Evolutionary conservation across 306 rosid species (phyloP), one percentile per base, ranked within the genome.

Genomic region (Dalbergia oliveri): DNA sequence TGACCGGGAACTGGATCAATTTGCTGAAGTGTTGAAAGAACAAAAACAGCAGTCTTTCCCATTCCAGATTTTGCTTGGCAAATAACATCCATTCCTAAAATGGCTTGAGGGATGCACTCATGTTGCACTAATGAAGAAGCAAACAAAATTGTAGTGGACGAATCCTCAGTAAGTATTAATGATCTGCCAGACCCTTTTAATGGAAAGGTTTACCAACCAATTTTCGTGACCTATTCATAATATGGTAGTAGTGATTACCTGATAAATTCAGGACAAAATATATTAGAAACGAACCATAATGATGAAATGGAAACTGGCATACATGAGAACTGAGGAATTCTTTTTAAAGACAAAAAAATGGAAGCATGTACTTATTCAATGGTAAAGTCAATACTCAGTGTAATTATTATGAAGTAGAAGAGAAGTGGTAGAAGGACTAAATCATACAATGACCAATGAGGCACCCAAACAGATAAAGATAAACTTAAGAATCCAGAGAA

Each of bases 31-130:
- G 89, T 72, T 23, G 94, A 90, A 66, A 87, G 86, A 61, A 90
- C 92, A 88, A 90, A 90, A 68, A 92, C 94, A 10, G 94, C 91
- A 41, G 92, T 92, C 84, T 92, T 92, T 19, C 94, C 97, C 94
- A 87, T 88, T 66, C 92, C 92, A 81, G 94, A 90, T 84, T 92
- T 90, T 10, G 94, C 92, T 88, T 88, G 92, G 85, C 92, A 92
- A 72, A 90, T 75, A 73, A 89, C 94, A 84, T 90, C 91, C 94
- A 87, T 91, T 80, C 94, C 94, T 77, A 89, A 78, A 63, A 91
- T 91, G 69, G 92, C 97, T 87, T 88, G 97, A 73, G 94, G 92
- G 87, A 88, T 90, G 87, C 97, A 89, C 76, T 90, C 94, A 0
- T 92, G 94, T 92, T 89, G 94, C 84, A 88, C 92, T 88, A 66